phyloP scores from a whole-genome alignment of 2,329 filamentous ascomycete genomes.

The Ophiostoma australiae region DNA sequence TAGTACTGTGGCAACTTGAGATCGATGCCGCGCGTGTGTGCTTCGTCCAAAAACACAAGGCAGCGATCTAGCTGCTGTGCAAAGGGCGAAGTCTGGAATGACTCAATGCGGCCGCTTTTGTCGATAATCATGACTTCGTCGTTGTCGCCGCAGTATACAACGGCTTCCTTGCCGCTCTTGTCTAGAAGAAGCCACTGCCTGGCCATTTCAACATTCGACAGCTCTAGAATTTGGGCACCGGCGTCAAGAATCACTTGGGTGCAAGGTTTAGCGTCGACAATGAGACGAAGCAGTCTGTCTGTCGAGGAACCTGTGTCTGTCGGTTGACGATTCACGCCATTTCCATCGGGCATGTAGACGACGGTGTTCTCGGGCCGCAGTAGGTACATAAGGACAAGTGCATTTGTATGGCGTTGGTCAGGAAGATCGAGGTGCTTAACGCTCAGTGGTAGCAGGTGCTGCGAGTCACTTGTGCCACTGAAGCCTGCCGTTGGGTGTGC shows the following conservation, averaged over 20 bases:
- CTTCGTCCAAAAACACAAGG: slow-evolving; percentile 64
- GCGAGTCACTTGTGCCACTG: slow-evolving; percentile 63
- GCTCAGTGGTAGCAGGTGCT: slow-evolving; percentile 51
- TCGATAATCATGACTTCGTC: slow-evolving; percentile 54
- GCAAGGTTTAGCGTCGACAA: slow-evolving; percentile 38
- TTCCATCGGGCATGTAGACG: slow-evolving; percentile 27
- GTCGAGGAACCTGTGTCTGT: background rate
- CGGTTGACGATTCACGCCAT: background rate
- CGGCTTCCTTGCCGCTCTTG: slow-evolving; percentile 37
- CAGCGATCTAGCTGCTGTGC: slow-evolving; percentile 52
- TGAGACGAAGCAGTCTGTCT: slow-evolving; percentile 42
- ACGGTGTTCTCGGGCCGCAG: slow-evolving; percentile 50
- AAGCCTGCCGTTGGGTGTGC: slow-evolving; percentile 56
- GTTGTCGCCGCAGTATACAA: slow-evolving; percentile 53
- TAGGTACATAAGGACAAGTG: slow-evolving; percentile 57
- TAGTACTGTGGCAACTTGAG: slow-evolving; percentile 55
- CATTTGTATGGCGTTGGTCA: slow-evolving; percentile 60
- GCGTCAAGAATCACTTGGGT: slow-evolving; percentile 64
- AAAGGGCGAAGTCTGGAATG: slow-evolving; percentile 56
- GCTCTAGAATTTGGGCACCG: slow-evolving; percentile 64
- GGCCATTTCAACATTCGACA: slow-evolving; percentile 53
- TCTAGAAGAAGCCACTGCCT: slow-evolving; percentile 46
- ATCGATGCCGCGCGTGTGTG: slow-evolving; percentile 66
- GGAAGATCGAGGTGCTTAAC: slow-evolving; percentile 53
- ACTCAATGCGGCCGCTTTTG: slow-evolving; percentile 42